Evolutionary conservation across 106 monocot genomes (phyloP), one percentile per base, ranked within the genome.

Genomic region (Dendrobium chrysotoxum): DNA sequence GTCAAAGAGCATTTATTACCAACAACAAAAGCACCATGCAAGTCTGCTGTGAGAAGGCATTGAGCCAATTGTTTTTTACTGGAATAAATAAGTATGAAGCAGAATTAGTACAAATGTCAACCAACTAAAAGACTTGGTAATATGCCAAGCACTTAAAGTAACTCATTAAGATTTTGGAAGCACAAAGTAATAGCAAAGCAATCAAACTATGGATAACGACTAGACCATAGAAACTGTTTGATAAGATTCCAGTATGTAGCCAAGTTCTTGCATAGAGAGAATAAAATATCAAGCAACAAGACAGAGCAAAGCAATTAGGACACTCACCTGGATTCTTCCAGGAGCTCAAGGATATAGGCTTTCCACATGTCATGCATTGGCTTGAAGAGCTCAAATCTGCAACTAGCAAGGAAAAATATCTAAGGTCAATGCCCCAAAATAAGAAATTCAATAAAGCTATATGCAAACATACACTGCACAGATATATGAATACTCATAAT

Each of bases 331-430:
- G 50, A 79, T 79, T 84, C 87, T 80, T 89, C 86, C 1, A 91
- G 57, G 82, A 94, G 86, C 80, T 98, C 89, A 12, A 45, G 57
- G 40, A 98, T 88, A 73, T 97, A 92, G 25, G 84, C 89, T 88
- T 94, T 92, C 97, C 97, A 98, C 92, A 98, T 92, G 68, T 92
- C 91, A 89, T 94, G 94, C 92, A 94, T 92, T 73, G 90, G 90
- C 79, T 88, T 89, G 79, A 92, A 94, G 18, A 82, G 85, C 65
- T 89, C 89, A 83, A 92, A 97, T 54, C 97, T 97, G 87, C 74
- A 83, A 71, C 13, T 44, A 79, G 28, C 17, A 31, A 26, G 7
- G 25, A n/a, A 35, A 38, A 40, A 73, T 40, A 7, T 4, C 17
- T 12, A 70, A 71, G 17, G 28, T 31, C 38, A 71, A 38, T 25